Base-by-base conservation (phyloP, 169 alveolate genomes). In the Theileria equi region DNA sequence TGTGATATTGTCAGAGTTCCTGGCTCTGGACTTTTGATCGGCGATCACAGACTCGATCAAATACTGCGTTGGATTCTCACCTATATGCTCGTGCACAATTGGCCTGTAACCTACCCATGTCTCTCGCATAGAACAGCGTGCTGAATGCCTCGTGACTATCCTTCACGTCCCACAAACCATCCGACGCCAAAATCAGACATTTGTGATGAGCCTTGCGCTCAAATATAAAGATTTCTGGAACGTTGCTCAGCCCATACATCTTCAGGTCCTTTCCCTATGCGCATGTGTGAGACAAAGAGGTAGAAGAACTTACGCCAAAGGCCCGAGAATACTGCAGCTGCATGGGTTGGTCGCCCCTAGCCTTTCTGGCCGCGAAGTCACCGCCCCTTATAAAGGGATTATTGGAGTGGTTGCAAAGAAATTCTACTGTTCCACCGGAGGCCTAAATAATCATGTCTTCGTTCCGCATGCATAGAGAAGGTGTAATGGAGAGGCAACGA, bases 331-430 rank as follows among this genome's bases (percentile, higher is more conserved):
- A 82, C 79, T 88, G 92, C 28, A 89, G 68, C 59, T 89, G 94
- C 94, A 89, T 89, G 8, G 94, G 94, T 58, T 81, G 88, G 21
- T 89, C 94, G 29, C 92, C 92, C 53, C 60, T 54, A 10, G 89
- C 86, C 68, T 89, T 83, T 28, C 92, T 58, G 50, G 54, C 52
- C 31, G 87, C 65, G 62, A 86, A 89, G 76, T 86, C 94, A 13
- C 94, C 94, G 0, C 92, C 91, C 5, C 94, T 69, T 13, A 89
- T 61, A 61, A 86, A 86, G 26, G 94, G 90, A 53, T 86, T 86
- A 77, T 80, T 83, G 47, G 82, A 72, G 63, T 86, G 94, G 38
- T 79, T 89, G 28, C 80, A 84, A 43, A 84, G 59, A 53, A 80
- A 82, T 62, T 76, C 84, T 25, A 82, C 90, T 25, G 79, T 50